Percentiles rank a stretch among this genome's conserved stretches.
These are phyloP conservation scores for Pythium volutum DNA, from an alignment of 352 stramenopile genomes.

Conservation along the genomic window DNA sequence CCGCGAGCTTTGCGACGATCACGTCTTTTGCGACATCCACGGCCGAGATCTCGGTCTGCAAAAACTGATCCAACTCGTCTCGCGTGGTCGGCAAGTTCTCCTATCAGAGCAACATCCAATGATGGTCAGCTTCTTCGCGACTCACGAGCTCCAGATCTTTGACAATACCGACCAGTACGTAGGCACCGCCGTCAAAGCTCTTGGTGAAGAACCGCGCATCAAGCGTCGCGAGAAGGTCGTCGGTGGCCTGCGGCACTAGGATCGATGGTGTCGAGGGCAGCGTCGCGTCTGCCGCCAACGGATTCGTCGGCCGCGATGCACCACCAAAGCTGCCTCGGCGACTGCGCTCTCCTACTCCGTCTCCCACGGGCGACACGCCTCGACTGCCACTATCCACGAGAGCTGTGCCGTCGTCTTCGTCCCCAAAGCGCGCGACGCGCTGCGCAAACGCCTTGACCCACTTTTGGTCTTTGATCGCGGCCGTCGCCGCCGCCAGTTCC, in stretches of 20 bases:
- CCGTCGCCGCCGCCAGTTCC: slow-evolving; percentile 49
- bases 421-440: slow-evolving; percentile 24
- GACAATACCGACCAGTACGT: slow-evolving; percentile 50
- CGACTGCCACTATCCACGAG: slow-evolving; percentile 3
- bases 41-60: slow-evolving; percentile 79
- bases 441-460: slow-evolving; percentile 63
- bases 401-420: slow-evolving; percentile 17
- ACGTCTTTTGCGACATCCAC: slow-evolving; percentile 81
- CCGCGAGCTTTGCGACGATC: slow-evolving; percentile 69
- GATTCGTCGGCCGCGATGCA: neutral
- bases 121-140: neutral
- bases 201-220: slow-evolving; percentile 83
- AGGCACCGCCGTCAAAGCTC: slow-evolving; percentile 62
- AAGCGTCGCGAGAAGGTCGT: slow-evolving; percentile 67
- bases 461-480: slow-evolving; percentile 54
- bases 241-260: slow-evolving; percentile 57
- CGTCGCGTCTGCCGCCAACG: neutral
- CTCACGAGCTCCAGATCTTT: neutral
- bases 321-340: slow-evolving; percentile 1
- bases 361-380: neutral
- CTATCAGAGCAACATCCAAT: slow-evolving; percentile 24
- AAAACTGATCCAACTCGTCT: slow-evolving; percentile 55
- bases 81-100: slow-evolving; percentile 55
- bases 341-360: too few relatives aligned
- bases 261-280: slow-evolving; percentile 34